Conservation (phyloP, 2,329 filamentous ascomycete genomes). For the Claviceps sp. region DNA sequence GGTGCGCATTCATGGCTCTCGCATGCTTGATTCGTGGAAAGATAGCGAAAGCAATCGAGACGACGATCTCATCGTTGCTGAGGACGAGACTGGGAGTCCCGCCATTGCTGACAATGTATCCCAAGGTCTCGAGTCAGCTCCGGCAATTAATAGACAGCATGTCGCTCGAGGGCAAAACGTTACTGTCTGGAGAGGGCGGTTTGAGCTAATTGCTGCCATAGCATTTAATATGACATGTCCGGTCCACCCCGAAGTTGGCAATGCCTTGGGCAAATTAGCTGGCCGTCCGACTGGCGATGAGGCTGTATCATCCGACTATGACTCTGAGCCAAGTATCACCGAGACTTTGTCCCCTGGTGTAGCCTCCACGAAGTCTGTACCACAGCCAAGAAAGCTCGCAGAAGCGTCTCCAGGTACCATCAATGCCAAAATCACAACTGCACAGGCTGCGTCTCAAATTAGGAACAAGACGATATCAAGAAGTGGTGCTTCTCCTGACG, state of each 20-base stretch:
- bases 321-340: neutral
- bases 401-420: neutral
- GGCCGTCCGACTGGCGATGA: neutral
- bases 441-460: neutral
- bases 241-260: neutral
- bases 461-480: neutral
- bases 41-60: constrained; percentile 59
- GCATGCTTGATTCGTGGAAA: constrained; percentile 88
- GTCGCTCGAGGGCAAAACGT: neutral
- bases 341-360: neutral
- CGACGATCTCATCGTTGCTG: constrained; percentile 38
- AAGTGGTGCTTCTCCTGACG: neutral
- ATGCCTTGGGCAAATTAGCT: neutral
- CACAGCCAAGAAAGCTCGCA: neutral
- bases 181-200: neutral
- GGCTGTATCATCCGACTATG: neutral
- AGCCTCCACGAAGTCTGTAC: neutral
- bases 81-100: constrained; percentile 9
- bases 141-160: neutral
- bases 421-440: neutral
- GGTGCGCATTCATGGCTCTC: constrained; percentile 83
- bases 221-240: constrained; percentile 1
- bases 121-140: neutral
- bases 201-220: neutral
- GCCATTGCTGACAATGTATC: neutral